These are phyloP conservation scores for Macaranga tanarius DNA, from an alignment of 441 rosid species.

Conservation along the genomic window DNA sequence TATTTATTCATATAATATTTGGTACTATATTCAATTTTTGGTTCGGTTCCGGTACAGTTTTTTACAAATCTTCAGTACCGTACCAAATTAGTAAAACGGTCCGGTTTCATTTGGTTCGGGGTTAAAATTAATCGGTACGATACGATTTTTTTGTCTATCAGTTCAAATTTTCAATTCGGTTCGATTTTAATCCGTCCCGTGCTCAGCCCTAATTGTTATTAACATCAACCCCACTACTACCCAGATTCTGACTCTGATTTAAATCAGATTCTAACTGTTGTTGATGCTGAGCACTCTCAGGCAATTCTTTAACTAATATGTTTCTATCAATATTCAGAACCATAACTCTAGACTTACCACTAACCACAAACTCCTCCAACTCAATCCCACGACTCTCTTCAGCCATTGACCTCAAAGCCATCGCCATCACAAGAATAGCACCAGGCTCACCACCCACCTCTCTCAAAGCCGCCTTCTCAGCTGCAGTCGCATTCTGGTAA, in stretches of 20 bases:
- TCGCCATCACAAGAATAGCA: slow-evolving; percentile 72
- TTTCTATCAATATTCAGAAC: slow-evolving; percentile 73
- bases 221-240: slow-evolving; percentile 7
- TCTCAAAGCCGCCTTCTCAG: slow-evolving; percentile 75
- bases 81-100: too few species aligned
- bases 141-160: too few species aligned
- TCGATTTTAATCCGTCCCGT: too few species aligned
- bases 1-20: too few species aligned
- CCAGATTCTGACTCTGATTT: slow-evolving; percentile 25
- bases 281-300: slow-evolving; percentile 57
- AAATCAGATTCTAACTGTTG: slow-evolving; percentile 34
- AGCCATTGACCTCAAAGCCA: slow-evolving; percentile 76
- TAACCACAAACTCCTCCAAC: slow-evolving; percentile 76
- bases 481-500: slow-evolving; percentile 55
- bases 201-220: too few species aligned
- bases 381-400: slow-evolving; percentile 84
- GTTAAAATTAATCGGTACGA: too few species aligned
- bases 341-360: slow-evolving; percentile 87
- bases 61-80: too few species aligned
- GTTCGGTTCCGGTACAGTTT: too few species aligned
- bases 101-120: too few species aligned
- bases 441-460: slow-evolving; percentile 89
- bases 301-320: slow-evolving; percentile 68
- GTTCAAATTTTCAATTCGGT: too few species aligned
- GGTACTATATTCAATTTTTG: too few species aligned